Conservation (phyloP, 352 stramenopile species). For the Phytophthora parvispora region DNA sequence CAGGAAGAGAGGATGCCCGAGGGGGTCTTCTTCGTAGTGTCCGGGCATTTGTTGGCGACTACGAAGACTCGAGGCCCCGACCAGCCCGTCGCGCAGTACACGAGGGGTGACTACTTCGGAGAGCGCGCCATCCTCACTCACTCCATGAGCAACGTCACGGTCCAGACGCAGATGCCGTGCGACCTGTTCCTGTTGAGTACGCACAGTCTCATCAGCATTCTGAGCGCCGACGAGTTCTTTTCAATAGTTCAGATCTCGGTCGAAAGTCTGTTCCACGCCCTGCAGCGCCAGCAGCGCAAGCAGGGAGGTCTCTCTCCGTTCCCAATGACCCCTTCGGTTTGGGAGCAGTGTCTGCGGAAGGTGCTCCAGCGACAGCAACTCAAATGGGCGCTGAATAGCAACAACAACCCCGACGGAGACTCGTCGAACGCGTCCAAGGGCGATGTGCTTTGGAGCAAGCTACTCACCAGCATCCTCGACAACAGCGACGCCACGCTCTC, state of each 20-base stretch:
- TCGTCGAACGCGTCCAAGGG: background rate
- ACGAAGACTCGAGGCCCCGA: slow-evolving; percentile 12
- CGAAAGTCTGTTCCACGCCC: slow-evolving; percentile 12
- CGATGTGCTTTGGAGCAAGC: slow-evolving; percentile 14
- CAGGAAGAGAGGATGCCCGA: slow-evolving; percentile 53
- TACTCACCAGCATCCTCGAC: slow-evolving; percentile 20
- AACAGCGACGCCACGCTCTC: slow-evolving; percentile 5
- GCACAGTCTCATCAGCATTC: slow-evolving; percentile 14
- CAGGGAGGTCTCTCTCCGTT: background rate
- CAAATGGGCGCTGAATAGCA: slow-evolving; percentile 14
- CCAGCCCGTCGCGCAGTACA: slow-evolving; percentile 14
- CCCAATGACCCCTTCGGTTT: slow-evolving; percentile 14
- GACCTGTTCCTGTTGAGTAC: slow-evolving; percentile 62
- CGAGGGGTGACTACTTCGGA: slow-evolving; percentile 56
- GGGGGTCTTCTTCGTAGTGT: slow-evolving; percentile 72
- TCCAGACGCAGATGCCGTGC: slow-evolving; percentile 57
- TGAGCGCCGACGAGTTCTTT: slow-evolving; percentile 29
- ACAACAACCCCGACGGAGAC: too few relatives aligned
- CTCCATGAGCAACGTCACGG: slow-evolving; percentile 51
- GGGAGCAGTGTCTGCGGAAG: slow-evolving; percentile 19
- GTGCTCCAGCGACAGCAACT: slow-evolving; percentile 17
- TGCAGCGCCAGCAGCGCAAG: slow-evolving; percentile 11
- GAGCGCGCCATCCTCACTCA: slow-evolving; percentile 54
- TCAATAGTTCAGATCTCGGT: slow-evolving; percentile 15
- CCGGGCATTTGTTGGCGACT: slow-evolving; percentile 42